Evolutionary conservation across 345 rosid species (phyloP).

Genomic region (Eucalyptus marginata): DNA sequence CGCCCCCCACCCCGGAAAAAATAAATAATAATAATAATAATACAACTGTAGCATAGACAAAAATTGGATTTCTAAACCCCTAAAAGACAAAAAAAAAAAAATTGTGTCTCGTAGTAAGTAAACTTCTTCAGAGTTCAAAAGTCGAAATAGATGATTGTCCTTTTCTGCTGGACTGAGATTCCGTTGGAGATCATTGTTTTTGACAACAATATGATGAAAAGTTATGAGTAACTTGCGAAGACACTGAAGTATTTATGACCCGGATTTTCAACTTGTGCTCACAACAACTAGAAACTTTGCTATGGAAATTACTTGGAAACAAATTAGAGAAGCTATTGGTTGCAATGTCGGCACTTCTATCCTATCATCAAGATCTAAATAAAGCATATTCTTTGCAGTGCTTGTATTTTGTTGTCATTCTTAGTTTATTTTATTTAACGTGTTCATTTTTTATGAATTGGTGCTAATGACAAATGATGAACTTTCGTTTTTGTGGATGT

Average conservation of each 20-base stretch:
- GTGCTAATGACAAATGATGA: neutral
- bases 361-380: neutral
- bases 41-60: neutral
- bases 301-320: neutral
- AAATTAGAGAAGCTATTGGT: neutral
- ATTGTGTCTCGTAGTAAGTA: neutral
- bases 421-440: too few species aligned
- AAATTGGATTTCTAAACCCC: neutral
- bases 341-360: neutral
- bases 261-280: neutral
- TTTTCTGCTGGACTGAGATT: neutral
- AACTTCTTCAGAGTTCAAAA: too few species aligned
- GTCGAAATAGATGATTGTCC: neutral
- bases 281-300: neutral
- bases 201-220: neutral
- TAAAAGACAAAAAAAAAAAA: neutral
- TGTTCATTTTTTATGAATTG: neutral
- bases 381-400: conserved; percentile 19
- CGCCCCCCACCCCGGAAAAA: too few species aligned
- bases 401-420: neutral
- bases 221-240: neutral
- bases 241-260: neutral
- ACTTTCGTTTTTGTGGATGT: too few species aligned
- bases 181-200: neutral
- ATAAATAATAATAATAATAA: too few species aligned